Percentiles rank a stretch among this genome's conserved stretches.
Evolutionary conservation across 1,284 basidiomycete genomes (phyloP).

Genomic region (Fomes fomentarius): DNA sequence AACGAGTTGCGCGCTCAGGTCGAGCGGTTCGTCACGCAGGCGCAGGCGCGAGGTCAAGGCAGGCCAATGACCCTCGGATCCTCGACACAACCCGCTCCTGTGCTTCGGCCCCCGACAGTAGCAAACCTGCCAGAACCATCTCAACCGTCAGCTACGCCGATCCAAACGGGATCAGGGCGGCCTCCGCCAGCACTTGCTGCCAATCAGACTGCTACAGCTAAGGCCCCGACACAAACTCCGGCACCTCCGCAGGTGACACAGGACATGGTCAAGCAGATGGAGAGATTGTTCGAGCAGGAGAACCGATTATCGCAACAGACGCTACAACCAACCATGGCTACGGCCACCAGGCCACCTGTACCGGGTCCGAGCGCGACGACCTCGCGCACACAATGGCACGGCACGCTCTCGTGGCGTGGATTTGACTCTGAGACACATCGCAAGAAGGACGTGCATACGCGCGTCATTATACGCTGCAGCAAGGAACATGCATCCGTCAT

Average conservation of each 20-base stretch:
- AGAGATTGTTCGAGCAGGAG: constrained; percentile 53
- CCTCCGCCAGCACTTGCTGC: neutral
- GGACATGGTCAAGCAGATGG: constrained; percentile 47
- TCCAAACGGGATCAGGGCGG: neutral
- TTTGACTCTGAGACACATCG: constrained; percentile 40
- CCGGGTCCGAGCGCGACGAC: neutral
- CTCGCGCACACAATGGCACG: constrained; percentile 45
- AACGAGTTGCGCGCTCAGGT: constrained; percentile 10
- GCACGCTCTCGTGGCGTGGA: constrained; percentile 52
- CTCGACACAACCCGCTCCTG: neutral
- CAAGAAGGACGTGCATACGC: constrained; percentile 48
- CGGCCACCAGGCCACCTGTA: neutral
- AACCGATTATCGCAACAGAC: constrained; percentile 23
- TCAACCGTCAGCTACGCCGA: neutral
- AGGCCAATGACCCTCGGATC: neutral
- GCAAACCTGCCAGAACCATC: neutral
- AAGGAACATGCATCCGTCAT: constrained; percentile 29
- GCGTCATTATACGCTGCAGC: constrained; percentile 18
- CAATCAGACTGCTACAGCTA: neutral
- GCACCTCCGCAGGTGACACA: constrained; percentile 19
- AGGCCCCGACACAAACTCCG: constrained; percentile 6
- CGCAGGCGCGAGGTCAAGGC: neutral
- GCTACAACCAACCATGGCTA: neutral
- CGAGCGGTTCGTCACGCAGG: neutral
- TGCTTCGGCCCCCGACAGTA: neutral